These are phyloP conservation scores for Auxenochlorella pyrenoidosa DNA, from an alignment of 139 green algal species.

Conservation along the genomic window DNA sequence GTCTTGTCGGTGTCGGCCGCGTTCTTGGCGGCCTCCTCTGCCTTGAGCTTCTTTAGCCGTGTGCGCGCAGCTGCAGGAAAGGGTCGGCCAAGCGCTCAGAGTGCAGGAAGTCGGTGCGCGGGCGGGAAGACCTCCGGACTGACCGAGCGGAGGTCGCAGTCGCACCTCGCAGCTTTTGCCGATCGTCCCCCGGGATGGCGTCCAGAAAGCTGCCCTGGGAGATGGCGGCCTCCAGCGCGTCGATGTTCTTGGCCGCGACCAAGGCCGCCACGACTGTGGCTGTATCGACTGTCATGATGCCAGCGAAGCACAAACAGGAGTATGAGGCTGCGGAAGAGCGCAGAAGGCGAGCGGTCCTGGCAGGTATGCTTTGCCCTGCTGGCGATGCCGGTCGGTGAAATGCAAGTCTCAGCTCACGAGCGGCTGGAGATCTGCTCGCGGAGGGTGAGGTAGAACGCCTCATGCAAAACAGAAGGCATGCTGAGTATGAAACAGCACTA, in stretches of 20 bases:
- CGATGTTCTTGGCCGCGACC: slow-evolving; percentile 69
- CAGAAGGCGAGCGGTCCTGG: too few relatives aligned
- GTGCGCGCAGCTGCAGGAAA: slow-evolving; percentile 70
- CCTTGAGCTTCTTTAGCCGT: slow-evolving; percentile 70
- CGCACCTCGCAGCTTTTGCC: slow-evolving; percentile 84
- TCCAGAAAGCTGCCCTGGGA: slow-evolving; percentile 75
- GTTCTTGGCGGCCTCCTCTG: slow-evolving; percentile 53
- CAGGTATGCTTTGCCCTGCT: too few relatives aligned
- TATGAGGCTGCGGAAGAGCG: too few relatives aligned
- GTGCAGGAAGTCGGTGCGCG: background rate
- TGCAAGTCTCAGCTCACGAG: too few relatives aligned
- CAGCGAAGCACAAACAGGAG: too few relatives aligned
- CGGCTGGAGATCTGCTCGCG: too few relatives aligned
- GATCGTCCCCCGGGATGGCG: slow-evolving; percentile 70
- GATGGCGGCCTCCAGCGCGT: slow-evolving; percentile 75
- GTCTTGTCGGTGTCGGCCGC: slow-evolving; percentile 39
- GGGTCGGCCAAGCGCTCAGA: background rate
- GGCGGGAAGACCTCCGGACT: background rate
- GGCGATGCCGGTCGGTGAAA: too few relatives aligned
- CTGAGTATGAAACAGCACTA: too few relatives aligned
- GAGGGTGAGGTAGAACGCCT: too few relatives aligned
- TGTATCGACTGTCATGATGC: slow-evolving; percentile 41
- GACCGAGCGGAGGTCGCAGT: background rate
- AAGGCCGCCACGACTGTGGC: slow-evolving; percentile 55
- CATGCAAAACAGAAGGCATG: too few relatives aligned